Evolutionary conservation across 352 stramenopile species (phyloP).

Genomic region (Thraustochytrium sp.): DNA sequence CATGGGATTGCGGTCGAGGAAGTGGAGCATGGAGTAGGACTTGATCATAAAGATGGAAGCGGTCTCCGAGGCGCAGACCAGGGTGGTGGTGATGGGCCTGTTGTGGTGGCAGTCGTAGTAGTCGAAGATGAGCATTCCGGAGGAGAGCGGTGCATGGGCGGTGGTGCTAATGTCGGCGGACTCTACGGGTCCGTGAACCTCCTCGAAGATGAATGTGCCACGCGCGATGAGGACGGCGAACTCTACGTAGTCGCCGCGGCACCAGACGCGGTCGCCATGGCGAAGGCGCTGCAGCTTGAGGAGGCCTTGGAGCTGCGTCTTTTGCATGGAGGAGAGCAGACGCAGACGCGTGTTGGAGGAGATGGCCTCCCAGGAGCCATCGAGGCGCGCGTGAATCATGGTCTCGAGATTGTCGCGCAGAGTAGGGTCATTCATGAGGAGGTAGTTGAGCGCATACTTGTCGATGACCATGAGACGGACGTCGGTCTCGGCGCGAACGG

Average conservation of each 20-base stretch:
- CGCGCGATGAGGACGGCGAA: constrained; percentile 69
- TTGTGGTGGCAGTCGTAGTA: constrained; percentile 15
- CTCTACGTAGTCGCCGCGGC: constrained; percentile 60
- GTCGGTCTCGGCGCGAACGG: constrained; percentile 25
- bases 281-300: constrained; percentile 59
- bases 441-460: constrained; percentile 41
- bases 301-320: constrained; percentile 72
- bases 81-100: background rate
- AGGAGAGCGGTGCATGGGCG: background rate
- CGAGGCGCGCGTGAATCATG: constrained; percentile 35
- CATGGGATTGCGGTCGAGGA: constrained; percentile 35
- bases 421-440: constrained; percentile 32
- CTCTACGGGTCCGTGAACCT: background rate
- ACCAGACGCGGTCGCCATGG: constrained; percentile 67
- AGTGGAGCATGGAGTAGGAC: constrained; percentile 6
- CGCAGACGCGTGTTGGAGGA: constrained; percentile 69
- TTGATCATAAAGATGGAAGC: constrained; percentile 23
- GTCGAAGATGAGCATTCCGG: constrained; percentile 36
- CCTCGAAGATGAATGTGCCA: constrained; percentile 48
- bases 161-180: background rate
- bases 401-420: background rate
- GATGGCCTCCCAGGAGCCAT: constrained; percentile 68
- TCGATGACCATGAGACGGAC: constrained; percentile 38
- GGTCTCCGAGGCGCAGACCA: constrained; percentile 6
- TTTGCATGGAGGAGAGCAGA: constrained; percentile 69